Base-by-base conservation (phyloP, 2,329 filamentous ascomycete genomes). In the Diplodia sapinea region DNA sequence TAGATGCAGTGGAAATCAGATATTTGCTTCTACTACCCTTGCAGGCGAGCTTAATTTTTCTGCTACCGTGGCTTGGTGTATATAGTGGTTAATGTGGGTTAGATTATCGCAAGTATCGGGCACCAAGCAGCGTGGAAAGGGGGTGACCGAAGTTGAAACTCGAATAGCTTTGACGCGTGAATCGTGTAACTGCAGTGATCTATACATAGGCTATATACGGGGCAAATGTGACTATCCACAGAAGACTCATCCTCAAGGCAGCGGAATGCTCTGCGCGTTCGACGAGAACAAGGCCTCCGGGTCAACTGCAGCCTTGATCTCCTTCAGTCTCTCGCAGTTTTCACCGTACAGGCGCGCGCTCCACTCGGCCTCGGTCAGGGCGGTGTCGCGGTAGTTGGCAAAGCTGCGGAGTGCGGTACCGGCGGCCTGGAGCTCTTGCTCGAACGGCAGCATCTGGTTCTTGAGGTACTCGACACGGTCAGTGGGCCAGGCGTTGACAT, bases 401-500 rank as follows among this genome's bases (percentile, higher is more conserved):
- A 73, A 73, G 9, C 72, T 67, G 17, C 70, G 68, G 8, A 73
- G 62, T 12, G 70, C 67, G 6, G 57, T 52, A 7, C 59, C 67
- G 9, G 68, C 67, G n/a, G 69, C 66, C 61, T 40, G 57, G 55
- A 73, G 31, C 38, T 69, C 67, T 49, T 71, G 64, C 64, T 70
- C 51, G 33, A 73, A 72, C 0, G 71, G 72, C 29, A 68, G 55
- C 62, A 73, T 69, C 8, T 71, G 64, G 38, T 50, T 65, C 62
- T 72, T 71, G 69, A 72, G 70, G 49, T 72, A 72, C 38, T 69
- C 59, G 12, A 71, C 56, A 12, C 70, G 70, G 40, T 72, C 70
- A 13, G 65, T 69, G 4, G 71, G 71, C 71, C 71, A 72, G 40
- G 38, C 62, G 31, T 40, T 63, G 36, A 59, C 40, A 29, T 23